Evolutionary conservation across 306 rosid genomes (phyloP).

Genomic region (Spatholobus suberectus): DNA sequence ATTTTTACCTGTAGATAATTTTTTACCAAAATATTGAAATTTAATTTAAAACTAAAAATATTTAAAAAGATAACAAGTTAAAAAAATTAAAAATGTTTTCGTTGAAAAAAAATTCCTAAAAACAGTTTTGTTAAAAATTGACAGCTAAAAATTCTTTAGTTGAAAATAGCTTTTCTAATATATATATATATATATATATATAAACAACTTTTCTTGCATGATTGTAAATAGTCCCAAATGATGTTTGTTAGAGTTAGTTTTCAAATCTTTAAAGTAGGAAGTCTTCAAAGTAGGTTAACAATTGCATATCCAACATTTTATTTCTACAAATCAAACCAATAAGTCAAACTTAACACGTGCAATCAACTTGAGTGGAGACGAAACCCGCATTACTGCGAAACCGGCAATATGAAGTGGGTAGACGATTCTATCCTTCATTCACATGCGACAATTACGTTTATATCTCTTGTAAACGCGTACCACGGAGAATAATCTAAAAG

Average conservation of each 20-base stretch:
- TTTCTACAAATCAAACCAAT: neutral
- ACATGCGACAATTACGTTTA: neutral
- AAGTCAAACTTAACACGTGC: constrained; percentile 18
- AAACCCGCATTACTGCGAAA: neutral
- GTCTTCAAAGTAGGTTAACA: constrained; percentile 30
- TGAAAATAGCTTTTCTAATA: too few species aligned
- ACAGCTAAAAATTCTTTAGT: too few species aligned
- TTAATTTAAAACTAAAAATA: too few species aligned
- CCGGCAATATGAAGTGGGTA: neutral
- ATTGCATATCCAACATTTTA: constrained; percentile 3
- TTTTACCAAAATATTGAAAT: too few species aligned
- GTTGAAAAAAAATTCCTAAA: too few species aligned
- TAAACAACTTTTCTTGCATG: neutral
- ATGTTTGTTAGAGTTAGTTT: neutral
- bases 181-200: neutral
- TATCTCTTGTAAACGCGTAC: neutral
- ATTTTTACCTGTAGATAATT: too few species aligned
- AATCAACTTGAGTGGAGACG: neutral
- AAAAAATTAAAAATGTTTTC: too few species aligned
- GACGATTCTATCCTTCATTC: neutral
- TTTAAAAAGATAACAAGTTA: too few species aligned
- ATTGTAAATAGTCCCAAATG: neutral
- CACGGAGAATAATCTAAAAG: too few species aligned
- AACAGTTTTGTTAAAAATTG: too few species aligned
- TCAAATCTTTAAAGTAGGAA: neutral